Percentiles rank a stretch among this genome's conserved stretches.
phyloP scores from a whole-genome alignment of 768 basidiomycete genomes.

The Clitopilus passeckerianus region DNA sequence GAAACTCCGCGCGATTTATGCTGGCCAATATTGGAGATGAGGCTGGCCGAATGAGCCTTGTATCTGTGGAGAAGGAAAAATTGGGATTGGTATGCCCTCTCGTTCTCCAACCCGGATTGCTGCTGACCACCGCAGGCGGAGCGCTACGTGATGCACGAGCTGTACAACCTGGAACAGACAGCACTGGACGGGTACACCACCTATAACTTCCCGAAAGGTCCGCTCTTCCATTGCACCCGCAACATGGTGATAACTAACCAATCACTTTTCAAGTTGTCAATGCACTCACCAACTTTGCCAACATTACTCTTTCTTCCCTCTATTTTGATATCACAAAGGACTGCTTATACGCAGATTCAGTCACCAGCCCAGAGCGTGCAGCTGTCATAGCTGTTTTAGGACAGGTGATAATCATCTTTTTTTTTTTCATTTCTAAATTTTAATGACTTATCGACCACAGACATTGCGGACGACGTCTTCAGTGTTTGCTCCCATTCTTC shows the following conservation, averaged over 20 bases:
- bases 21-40: slow-evolving; percentile 67
- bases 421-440: too few species aligned
- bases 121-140: slow-evolving; percentile 51
- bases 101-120: background rate
- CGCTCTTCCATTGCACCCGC: slow-evolving; percentile 7
- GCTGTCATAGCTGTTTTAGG: slow-evolving; percentile 68
- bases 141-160: slow-evolving; percentile 80
- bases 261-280: slow-evolving; percentile 50
- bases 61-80: slow-evolving; percentile 36
- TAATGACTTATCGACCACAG: slow-evolving; percentile 32
- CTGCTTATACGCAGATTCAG: slow-evolving; percentile 69
- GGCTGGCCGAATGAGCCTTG: slow-evolving; percentile 17
- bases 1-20: slow-evolving; percentile 83
- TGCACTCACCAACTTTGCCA: slow-evolving; percentile 71
- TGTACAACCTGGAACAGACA: slow-evolving; percentile 64
- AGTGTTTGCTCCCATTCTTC: slow-evolving; percentile 80
- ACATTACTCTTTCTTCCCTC: slow-evolving; percentile 79
- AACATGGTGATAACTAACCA: background rate
- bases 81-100: slow-evolving; percentile 57
- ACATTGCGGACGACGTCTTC: slow-evolving; percentile 61
- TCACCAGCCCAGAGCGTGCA: slow-evolving; percentile 48
- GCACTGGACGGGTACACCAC: slow-evolving; percentile 65
- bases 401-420: slow-evolving; percentile 39
- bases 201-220: slow-evolving; percentile 84
- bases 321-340: slow-evolving; percentile 95